phyloP scores from a whole-genome alignment of 179 eudicot species.

The Beta macrorhiza region DNA sequence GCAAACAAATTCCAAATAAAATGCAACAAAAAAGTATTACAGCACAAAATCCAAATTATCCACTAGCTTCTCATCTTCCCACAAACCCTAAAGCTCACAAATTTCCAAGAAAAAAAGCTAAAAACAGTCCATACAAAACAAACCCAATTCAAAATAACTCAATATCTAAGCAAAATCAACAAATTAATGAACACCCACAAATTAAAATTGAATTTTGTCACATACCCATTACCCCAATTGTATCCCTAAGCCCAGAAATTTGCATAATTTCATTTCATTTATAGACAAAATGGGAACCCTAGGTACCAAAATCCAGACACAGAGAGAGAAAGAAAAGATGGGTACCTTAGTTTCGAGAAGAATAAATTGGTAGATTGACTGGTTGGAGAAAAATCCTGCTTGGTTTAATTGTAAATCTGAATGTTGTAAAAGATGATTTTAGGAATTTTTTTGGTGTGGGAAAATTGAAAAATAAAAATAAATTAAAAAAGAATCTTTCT shows the following conservation, averaged over 20 bases:
- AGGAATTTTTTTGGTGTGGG: slow-evolving; percentile 20
- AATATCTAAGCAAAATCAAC: slow-evolving; percentile 26
- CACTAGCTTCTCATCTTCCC: slow-evolving; percentile 2
- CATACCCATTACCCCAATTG: slow-evolving; percentile 27
- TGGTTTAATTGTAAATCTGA: slow-evolving; percentile 32
- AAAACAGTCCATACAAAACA: not conserved
- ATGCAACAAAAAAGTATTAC: not conserved
- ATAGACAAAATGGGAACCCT: slow-evolving; percentile 15
- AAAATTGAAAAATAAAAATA: not conserved
- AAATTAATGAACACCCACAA: slow-evolving; percentile 19
- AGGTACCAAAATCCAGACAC: slow-evolving; percentile 11
- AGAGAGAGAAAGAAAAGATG: slow-evolving; percentile 21
- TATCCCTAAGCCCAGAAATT: not conserved
- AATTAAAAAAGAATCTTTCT: not conserved
- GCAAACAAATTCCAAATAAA: not conserved
- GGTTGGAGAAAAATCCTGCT: slow-evolving; percentile 17
- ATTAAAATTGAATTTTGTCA: slow-evolving; percentile 7
- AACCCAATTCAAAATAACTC: not conserved
- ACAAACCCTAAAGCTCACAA: slow-evolving; percentile 32
- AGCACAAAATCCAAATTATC: slow-evolving; percentile 4
- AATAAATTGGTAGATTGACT: slow-evolving; percentile 26
- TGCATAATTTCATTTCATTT: not conserved
- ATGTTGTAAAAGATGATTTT: slow-evolving; percentile 21
- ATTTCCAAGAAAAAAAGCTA: slow-evolving; percentile 2
- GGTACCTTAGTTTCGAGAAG: slow-evolving; percentile 33